Base-by-base conservation (phyloP, 495 filamentous ascomycete species). In the Annulohypoxylon stygium region DNA sequence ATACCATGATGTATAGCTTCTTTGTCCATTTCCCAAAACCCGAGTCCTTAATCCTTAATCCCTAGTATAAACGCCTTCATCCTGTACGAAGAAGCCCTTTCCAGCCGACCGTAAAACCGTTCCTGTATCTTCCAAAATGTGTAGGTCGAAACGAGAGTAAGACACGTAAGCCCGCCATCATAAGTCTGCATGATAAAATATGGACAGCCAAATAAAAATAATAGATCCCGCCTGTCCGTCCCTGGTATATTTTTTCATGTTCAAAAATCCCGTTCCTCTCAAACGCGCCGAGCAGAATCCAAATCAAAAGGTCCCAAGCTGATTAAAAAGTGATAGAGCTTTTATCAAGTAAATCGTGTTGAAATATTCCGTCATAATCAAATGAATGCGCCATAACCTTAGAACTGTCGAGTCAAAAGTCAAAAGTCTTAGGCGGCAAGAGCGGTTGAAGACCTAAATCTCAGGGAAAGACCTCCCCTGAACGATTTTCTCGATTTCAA, bases 401-500 rank as follows among this genome's bases (percentile, higher is more conserved):
- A 12, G 3, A 39, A 43, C 18, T 14, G 30, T 41, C 10, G n/a
- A n/a, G n/a, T n/a, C n/a, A n/a, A n/a, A n/a, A n/a, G n/a, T n/a
- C n/a, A n/a, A n/a, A n/a, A n/a, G n/a, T n/a, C n/a, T n/a, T n/a
- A 69, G 16, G 33, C 41, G 25, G 57, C 14, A 43, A 58, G 10
- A 39, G 55, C 18, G 34, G 62, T 33, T 2, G 57, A 16, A 8
- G 71, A 55, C 45, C 53, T 75, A 11, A 70, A 75, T 25, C 69
- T 43, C 47, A 57, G n/a, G 10, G 71, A 65, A 36, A 69, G 61
- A 8, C 53, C 58, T 1, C 48, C 50, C 55, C 36, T 60, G 1
- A 47, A 61, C 1, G 73, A 75, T 25, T 55, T 75, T 39, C 30
- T 62, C 11, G 48, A 41, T 37, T 67, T 74, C 11, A 76, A 59